Conservation (phyloP, 148 eudicot genomes). For the Hydrangea macrophylla region DNA sequence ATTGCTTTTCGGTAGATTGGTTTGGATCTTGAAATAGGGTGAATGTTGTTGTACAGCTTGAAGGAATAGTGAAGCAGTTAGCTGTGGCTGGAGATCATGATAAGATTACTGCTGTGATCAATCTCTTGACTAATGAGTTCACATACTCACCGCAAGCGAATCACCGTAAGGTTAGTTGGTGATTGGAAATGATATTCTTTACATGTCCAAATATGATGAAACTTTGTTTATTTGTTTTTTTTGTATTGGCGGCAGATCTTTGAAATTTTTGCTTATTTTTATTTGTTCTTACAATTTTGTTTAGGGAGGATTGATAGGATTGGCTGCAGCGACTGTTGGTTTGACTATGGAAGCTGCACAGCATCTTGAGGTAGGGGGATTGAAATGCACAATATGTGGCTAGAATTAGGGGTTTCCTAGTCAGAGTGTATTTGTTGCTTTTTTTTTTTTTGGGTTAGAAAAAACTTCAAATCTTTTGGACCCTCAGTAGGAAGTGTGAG, state of each 20-base stretch:
- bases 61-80: conserved; percentile 91
- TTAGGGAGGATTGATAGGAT: conserved; percentile 97
- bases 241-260: neutral
- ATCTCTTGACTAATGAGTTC: conserved; percentile 64
- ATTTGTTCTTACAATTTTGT: neutral
- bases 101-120: conserved; percentile 80
- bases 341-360: conserved; percentile 86
- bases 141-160: conserved; percentile 79
- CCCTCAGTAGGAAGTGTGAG: neutral
- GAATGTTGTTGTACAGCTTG: conserved; percentile 45
- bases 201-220: neutral
- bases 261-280: conserved; percentile 13
- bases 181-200: neutral
- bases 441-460: neutral
- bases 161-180: conserved; percentile 65
- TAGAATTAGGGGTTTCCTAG: neutral
- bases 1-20: neutral
- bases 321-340: conserved; percentile 97
- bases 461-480: neutral
- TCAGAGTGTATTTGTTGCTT: no score
- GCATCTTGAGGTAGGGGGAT: conserved; percentile 75
- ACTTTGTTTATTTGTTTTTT: neutral
- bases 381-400: neutral
- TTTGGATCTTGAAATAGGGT: conserved; percentile 6
- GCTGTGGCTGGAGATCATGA: conserved; percentile 69